Percentiles rank a stretch among this genome's conserved stretches.
Conservation (phyloP, 1,284 basidiomycete species). For the Cryptococcus sp. region DNA sequence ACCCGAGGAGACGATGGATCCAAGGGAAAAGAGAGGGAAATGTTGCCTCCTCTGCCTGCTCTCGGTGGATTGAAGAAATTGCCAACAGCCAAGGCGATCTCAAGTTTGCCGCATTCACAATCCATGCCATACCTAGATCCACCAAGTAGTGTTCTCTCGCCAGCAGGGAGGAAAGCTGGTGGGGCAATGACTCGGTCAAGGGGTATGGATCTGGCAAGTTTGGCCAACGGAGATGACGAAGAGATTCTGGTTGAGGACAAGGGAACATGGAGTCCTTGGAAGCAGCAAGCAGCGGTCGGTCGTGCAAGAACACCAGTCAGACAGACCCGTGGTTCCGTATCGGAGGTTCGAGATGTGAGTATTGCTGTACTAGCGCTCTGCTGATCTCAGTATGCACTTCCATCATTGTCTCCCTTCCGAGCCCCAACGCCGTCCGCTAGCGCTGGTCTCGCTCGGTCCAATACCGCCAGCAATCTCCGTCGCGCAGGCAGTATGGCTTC, state of each 20-base stretch:
- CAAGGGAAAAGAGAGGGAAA: slow-evolving; percentile 2
- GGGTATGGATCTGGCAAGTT: slow-evolving; percentile 18
- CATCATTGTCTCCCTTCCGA: slow-evolving; percentile 31
- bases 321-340: slow-evolving; percentile 1
- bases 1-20: not conserved
- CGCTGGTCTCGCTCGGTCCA: slow-evolving; percentile 27
- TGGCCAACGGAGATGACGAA: slow-evolving; percentile 13
- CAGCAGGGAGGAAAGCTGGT: slow-evolving; percentile 9
- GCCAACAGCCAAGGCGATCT: not conserved
- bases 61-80: slow-evolving; percentile 8
- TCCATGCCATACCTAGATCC: slow-evolving; percentile 42
- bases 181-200: slow-evolving; percentile 19
- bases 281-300: slow-evolving; percentile 7
- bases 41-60: slow-evolving; percentile 32
- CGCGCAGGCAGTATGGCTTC: slow-evolving; percentile 22
- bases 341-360: slow-evolving; percentile 16
- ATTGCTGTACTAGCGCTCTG: not conserved
- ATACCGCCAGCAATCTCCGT: slow-evolving; percentile 25
- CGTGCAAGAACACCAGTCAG: not conserved
- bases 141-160: slow-evolving; percentile 22
- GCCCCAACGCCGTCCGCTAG: slow-evolving; percentile 15
- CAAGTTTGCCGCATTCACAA: slow-evolving; percentile 14
- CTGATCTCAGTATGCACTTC: slow-evolving; percentile 16
- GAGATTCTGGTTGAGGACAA: slow-evolving; percentile 3
- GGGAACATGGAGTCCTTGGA: slow-evolving; percentile 38